These are phyloP conservation scores for Acanthamoeba triangularis DNA, from an alignment of 208 protist species.

Conservation along the genomic window DNA sequence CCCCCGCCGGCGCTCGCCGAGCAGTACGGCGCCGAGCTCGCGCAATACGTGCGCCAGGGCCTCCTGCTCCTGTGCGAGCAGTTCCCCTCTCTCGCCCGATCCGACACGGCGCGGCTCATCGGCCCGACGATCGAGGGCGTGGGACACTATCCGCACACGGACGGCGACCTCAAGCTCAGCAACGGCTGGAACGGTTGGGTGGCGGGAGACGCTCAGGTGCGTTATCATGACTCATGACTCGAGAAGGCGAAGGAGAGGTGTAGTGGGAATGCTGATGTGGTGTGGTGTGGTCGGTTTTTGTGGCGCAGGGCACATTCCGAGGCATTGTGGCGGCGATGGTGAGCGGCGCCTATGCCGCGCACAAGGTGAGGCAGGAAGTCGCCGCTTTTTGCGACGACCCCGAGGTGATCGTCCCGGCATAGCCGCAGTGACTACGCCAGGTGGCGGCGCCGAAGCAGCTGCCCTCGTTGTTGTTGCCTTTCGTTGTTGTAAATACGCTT, in stretches of 20 bases:
- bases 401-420: background rate
- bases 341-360: conserved; percentile 15
- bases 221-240: background rate
- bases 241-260: too few relatives aligned
- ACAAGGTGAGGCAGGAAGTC: background rate
- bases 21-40: background rate
- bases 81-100: background rate
- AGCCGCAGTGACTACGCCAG: background rate
- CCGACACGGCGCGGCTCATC: background rate
- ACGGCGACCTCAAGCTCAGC: background rate
- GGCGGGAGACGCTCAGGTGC: background rate
- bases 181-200: conserved; percentile 1
- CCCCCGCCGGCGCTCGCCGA: background rate
- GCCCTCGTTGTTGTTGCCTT: too few relatives aligned
- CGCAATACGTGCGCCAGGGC: background rate
- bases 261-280: too few relatives aligned
- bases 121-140: conserved; percentile 10
- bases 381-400: background rate
- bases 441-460: too few relatives aligned
- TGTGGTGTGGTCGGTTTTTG: too few relatives aligned
- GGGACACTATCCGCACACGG: conserved; percentile 2
- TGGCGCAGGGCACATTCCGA: background rate
- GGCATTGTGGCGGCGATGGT: conserved; percentile 67
- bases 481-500: too few relatives aligned
- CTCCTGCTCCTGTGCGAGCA: background rate